Evolutionary conservation across 352 stramenopile genomes (phyloP).

Genomic region (Bremia lactucae): DNA sequence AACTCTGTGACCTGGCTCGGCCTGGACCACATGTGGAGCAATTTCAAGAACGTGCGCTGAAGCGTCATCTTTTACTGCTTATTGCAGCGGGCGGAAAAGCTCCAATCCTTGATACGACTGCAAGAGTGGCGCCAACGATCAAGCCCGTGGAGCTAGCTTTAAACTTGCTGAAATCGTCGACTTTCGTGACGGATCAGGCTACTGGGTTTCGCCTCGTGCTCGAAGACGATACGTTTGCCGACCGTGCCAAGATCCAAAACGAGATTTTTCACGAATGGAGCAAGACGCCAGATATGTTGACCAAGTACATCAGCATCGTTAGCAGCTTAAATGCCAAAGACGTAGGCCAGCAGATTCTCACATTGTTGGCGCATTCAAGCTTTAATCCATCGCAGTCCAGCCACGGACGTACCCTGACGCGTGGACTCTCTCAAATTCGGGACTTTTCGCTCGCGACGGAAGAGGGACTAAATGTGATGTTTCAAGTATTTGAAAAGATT

Average conservation of each 20-base stretch:
- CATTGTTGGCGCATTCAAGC: slow-evolving; percentile 47
- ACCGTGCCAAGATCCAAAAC: slow-evolving; percentile 50
- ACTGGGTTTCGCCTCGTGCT: slow-evolving; percentile 54
- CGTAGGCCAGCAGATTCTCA: slow-evolving; percentile 60
- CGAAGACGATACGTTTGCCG: slow-evolving; percentile 43
- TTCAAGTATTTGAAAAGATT: slow-evolving; percentile 61
- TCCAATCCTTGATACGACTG: slow-evolving; percentile 32
- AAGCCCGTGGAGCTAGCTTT: slow-evolving; percentile 36
- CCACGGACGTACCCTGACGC: slow-evolving; percentile 54
- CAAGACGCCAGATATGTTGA: slow-evolving; percentile 60
- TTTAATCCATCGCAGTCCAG: slow-evolving; percentile 72
- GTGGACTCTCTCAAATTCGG: slow-evolving; percentile 59
- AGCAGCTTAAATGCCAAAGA: slow-evolving; percentile 53
- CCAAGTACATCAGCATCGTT: slow-evolving; percentile 71
- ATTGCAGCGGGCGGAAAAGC: slow-evolving; percentile 49
- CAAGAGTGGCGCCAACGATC: slow-evolving; percentile 31
- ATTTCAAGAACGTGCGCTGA: slow-evolving; percentile 61
- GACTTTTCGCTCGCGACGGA: slow-evolving; percentile 66
- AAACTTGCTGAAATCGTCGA: slow-evolving; percentile 49
- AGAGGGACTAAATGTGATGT: slow-evolving; percentile 63
- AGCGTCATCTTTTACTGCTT: slow-evolving; percentile 48
- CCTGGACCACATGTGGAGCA: slow-evolving; percentile 56
- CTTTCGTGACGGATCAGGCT: slow-evolving; percentile 58
- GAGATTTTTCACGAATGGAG: slow-evolving; percentile 65
- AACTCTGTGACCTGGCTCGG: slow-evolving; percentile 27